These are phyloP conservation scores for Aspergillus sp. DNA, from an alignment of 2,329 filamentous ascomycete genomes.

Conservation along the genomic window DNA sequence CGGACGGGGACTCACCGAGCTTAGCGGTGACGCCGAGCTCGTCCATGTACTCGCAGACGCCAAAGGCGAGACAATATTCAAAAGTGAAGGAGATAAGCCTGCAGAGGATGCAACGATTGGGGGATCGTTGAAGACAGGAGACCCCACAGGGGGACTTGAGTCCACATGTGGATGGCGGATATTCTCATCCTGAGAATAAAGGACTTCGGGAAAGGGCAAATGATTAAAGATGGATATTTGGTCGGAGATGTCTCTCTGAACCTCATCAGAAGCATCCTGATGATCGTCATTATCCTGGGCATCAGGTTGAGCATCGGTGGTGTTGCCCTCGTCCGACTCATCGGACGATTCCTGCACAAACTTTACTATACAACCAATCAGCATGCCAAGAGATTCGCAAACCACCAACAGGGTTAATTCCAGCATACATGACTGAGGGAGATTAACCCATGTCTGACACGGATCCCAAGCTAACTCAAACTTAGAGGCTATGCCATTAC, in stretches of 20 bases:
- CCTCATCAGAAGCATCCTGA: neutral
- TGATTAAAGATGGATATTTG: neutral
- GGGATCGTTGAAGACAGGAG: slow-evolving; percentile 11
- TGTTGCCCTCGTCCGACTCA: slow-evolving; percentile 13
- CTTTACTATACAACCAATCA: slow-evolving; percentile 22
- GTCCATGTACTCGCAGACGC: slow-evolving; percentile 20
- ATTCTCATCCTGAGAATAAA: neutral
- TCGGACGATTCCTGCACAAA: slow-evolving; percentile 30
- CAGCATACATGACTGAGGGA: slow-evolving; percentile 29
- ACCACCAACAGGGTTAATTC: neutral
- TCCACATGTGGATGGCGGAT: neutral
- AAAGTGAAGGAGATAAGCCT: slow-evolving; percentile 13
- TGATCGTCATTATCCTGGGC: slow-evolving; percentile 1
- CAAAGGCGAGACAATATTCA: slow-evolving; percentile 15
- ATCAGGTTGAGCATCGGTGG: slow-evolving; percentile 2
- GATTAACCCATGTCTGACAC: slow-evolving; percentile 35
- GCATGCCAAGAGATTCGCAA: neutral
- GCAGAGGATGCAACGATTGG: slow-evolving; percentile 12
- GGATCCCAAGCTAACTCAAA: slow-evolving; percentile 36
- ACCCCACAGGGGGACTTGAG: neutral
- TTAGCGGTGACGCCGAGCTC: slow-evolving; percentile 12
- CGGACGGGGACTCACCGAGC: slow-evolving; percentile 15
- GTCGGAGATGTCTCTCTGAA: neutral
- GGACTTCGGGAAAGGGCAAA: slow-evolving; percentile 3
- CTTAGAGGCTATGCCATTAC: slow-evolving; percentile 25